Evolutionary conservation across 805 yeast genomes (phyloP).

Genomic region (Candida orba): DNA sequence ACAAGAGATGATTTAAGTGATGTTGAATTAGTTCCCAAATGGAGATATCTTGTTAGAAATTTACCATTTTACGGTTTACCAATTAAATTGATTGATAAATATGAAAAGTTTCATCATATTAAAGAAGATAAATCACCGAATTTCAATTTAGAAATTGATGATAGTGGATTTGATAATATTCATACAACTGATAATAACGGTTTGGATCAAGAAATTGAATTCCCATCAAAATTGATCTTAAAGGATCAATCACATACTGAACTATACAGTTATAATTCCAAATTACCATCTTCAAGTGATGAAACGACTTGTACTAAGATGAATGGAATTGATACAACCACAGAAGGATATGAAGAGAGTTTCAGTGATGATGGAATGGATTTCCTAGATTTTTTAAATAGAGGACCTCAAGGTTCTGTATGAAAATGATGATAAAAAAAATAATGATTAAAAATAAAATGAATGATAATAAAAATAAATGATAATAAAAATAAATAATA

Average conservation of each 20-base stretch:
- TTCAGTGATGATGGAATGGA: conserved; percentile 1
- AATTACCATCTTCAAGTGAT: background rate
- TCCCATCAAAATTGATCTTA: background rate
- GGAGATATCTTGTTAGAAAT: conserved; percentile 34
- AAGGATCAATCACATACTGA: background rate
- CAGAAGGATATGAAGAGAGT: background rate
- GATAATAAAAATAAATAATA: too few species aligned
- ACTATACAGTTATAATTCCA: background rate
- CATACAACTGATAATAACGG: too few species aligned
- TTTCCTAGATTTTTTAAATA: conserved; percentile 2
- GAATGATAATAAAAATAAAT: too few species aligned
- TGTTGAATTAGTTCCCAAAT: conserved; percentile 23
- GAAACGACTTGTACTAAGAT: background rate
- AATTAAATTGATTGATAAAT: conserved; percentile 10
- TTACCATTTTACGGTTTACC: conserved; percentile 44
- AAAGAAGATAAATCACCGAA: background rate
- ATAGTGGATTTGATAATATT: background rate
- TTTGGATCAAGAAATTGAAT: background rate
- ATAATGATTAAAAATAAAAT: too few species aligned
- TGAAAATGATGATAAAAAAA: too few species aligned
- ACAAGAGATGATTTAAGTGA: conserved; percentile 19
- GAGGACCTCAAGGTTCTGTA: conserved; percentile 1
- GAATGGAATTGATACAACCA: background rate
- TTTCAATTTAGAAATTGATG: background rate
- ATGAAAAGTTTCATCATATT: conserved; percentile 1